These are phyloP conservation scores for Colletotrichum scovillei DNA, from an alignment of 2,329 filamentous ascomycete species.

Conservation along the genomic window DNA sequence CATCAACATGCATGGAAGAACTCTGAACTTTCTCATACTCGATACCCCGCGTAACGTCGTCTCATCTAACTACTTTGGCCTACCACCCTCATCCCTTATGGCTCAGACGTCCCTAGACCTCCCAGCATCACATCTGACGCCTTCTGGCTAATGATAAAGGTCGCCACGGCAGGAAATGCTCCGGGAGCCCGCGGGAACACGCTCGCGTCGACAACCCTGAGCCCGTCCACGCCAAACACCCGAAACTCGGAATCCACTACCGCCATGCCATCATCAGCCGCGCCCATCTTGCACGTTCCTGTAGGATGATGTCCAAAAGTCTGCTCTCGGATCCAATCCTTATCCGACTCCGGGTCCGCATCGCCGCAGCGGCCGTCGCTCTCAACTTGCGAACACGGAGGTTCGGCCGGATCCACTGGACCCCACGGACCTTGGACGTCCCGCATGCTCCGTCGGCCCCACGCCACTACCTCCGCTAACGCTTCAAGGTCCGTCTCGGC, in stretches of 20 bases:
- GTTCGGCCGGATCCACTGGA: conserved; percentile 40
- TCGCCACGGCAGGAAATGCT: conserved; percentile 50
- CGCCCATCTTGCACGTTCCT: conserved; percentile 66
- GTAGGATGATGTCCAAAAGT: conserved; percentile 69
- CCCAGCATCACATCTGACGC: conserved; percentile 57
- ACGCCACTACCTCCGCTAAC: conserved; percentile 43
- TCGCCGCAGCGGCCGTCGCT: conserved; percentile 38
- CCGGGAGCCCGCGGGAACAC: conserved; percentile 62
- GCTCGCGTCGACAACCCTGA: conserved; percentile 72
- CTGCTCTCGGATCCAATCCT: conserved; percentile 51
- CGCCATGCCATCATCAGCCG: conserved; percentile 62
- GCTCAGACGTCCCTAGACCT: neutral
- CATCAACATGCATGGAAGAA: conserved; percentile 6
- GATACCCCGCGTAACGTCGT: neutral
- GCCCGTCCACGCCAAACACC: conserved; percentile 63
- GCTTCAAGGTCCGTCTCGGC: conserved; percentile 56
- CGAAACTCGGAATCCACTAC: conserved; percentile 68
- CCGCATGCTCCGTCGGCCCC: conserved; percentile 30
- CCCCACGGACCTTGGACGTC: conserved; percentile 7
- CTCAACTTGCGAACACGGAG: conserved; percentile 32
- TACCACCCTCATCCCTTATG: neutral
- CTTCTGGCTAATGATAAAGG: conserved; percentile 69
- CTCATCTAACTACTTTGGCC: neutral
- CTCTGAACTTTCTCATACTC: neutral
- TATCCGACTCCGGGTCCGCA: conserved; percentile 50